Conservation (phyloP, 129 eudicot species). For the sunflower (Helianthus annuus) region DNA sequence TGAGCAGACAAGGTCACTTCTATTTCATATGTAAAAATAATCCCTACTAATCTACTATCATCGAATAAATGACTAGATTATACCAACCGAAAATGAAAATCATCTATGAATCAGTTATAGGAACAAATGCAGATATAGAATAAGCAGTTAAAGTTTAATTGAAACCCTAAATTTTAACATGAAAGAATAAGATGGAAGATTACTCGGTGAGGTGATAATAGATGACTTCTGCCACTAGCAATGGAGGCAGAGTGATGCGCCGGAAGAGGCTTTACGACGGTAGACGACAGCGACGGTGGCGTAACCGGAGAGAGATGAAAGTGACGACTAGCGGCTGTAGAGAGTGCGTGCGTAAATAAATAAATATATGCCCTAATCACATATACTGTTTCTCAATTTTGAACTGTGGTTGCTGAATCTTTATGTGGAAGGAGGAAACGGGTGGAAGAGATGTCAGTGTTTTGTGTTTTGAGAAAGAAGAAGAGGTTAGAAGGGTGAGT, state of each 20-base stretch:
- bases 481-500: too few relatives aligned
- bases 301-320: slow-evolving; percentile 25
- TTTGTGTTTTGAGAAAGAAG: too few relatives aligned
- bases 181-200: slow-evolving; percentile 16
- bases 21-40: neutral
- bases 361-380: slow-evolving; percentile 27
- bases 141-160: neutral
- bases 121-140: neutral
- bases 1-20: neutral
- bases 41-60: neutral
- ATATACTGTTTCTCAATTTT: slow-evolving; percentile 7
- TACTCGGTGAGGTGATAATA: slow-evolving; percentile 19
- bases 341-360: slow-evolving; percentile 24
- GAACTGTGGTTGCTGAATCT: too few relatives aligned
- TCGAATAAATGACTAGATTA: neutral
- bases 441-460: too few relatives aligned
- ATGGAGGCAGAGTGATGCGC: slow-evolving; percentile 12
- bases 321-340: slow-evolving; percentile 38
- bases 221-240: slow-evolving; percentile 1
- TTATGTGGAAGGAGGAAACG: too few relatives aligned
- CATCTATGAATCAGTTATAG: slow-evolving; percentile 6
- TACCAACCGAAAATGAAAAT: neutral
- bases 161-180: slow-evolving; percentile 27
- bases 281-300: slow-evolving; percentile 12
- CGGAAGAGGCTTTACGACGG: slow-evolving; percentile 9